Conservation (phyloP, 2,329 filamentous ascomycete genomes). For the Aspergillus flavus region DNA sequence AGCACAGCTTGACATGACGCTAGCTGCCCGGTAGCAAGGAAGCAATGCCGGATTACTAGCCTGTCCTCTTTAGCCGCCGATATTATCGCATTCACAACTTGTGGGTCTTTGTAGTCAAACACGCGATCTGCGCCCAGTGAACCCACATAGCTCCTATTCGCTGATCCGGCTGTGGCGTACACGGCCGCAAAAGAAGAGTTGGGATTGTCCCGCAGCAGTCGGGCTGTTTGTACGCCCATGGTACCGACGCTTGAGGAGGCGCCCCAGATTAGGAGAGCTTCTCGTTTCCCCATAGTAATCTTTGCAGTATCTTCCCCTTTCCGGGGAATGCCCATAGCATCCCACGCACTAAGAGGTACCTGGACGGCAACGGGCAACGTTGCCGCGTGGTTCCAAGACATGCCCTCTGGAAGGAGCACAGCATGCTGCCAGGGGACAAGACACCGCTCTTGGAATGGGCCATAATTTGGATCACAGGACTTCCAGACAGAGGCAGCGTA, state of each 20-base stretch:
- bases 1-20: slow-evolving; percentile 42
- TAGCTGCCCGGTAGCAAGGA: slow-evolving; percentile 45
- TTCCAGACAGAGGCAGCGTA: slow-evolving; percentile 47
- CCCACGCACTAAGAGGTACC: slow-evolving; percentile 45
- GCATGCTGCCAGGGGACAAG: slow-evolving; percentile 48
- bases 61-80: slow-evolving; percentile 41
- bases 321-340: slow-evolving; percentile 38
- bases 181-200: slow-evolving; percentile 41
- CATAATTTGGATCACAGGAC: slow-evolving; percentile 49
- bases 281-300: slow-evolving; percentile 22
- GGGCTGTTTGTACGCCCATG: slow-evolving; percentile 48
- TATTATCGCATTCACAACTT: slow-evolving; percentile 35
- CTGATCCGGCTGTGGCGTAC: slow-evolving; percentile 44
- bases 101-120: slow-evolving; percentile 44
- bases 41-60: slow-evolving; percentile 44
- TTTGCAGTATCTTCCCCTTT: slow-evolving; percentile 13
- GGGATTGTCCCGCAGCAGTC: slow-evolving; percentile 38
- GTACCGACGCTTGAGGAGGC: slow-evolving; percentile 51
- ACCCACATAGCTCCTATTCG: slow-evolving; percentile 38
- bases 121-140: slow-evolving; percentile 38
- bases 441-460: slow-evolving; percentile 50
- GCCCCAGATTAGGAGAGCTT: slow-evolving; percentile 49
- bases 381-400: slow-evolving; percentile 47
- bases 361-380: slow-evolving; percentile 44
- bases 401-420: slow-evolving; percentile 33